Evolutionary conservation across 495 filamentous ascomycete genomes (phyloP).

Genomic region (Penicillium soppii): DNA sequence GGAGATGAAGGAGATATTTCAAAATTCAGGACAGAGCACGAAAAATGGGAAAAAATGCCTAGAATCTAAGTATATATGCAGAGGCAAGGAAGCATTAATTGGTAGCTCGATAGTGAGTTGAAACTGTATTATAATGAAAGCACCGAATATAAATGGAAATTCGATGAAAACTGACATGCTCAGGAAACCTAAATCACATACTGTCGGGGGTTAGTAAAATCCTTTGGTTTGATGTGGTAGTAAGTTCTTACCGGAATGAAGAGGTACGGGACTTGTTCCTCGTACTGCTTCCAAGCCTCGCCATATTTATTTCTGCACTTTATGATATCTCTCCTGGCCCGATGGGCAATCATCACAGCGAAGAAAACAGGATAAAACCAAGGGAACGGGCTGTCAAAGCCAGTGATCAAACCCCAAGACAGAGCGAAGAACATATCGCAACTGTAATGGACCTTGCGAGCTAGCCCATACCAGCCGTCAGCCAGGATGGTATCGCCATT

Average conservation of each 20-base stretch:
- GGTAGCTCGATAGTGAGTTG: too few relatives aligned
- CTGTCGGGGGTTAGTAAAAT: not conserved
- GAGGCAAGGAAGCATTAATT: too few relatives aligned
- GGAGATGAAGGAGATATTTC: too few relatives aligned
- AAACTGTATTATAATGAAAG: too few relatives aligned
- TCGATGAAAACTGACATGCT: too few relatives aligned
- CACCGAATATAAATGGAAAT: too few relatives aligned
- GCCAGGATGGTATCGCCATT: conserved; percentile 75
- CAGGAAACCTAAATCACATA: not conserved
- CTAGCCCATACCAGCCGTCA: conserved; percentile 87
- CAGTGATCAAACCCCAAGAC: conserved; percentile 60
- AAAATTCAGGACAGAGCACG: too few relatives aligned
- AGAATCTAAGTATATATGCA: too few relatives aligned
- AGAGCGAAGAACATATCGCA: conserved; percentile 82
- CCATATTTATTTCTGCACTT: conserved; percentile 63
- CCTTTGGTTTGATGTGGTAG: not conserved
- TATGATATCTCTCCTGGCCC: conserved; percentile 69
- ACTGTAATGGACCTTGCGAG: conserved; percentile 89
- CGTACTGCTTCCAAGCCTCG: conserved; percentile 83
- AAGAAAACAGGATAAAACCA: conserved; percentile 7
- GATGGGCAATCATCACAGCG: conserved; percentile 50
- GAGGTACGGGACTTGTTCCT: conserved; percentile 76
- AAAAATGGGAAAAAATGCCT: too few relatives aligned
- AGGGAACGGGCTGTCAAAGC: conserved; percentile 44
- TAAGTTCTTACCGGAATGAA: conserved; percentile 81